phyloP scores from a whole-genome alignment of 441 rosid species.

The Rhodomyrtus psidioides region DNA sequence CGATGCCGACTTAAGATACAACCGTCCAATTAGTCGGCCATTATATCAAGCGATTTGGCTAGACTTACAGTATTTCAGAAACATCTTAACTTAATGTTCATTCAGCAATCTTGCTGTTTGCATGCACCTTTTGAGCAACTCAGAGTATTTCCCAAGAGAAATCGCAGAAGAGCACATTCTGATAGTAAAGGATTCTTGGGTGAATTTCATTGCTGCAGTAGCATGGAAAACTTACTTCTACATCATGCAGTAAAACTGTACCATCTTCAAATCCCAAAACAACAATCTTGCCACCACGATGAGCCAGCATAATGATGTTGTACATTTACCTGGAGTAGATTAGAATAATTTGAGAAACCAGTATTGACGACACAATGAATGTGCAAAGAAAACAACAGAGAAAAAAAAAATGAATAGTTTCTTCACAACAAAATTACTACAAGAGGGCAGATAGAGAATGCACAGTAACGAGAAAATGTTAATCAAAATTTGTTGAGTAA shows the following conservation, averaged over 20 bases:
- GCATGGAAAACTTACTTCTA: slow-evolving; percentile 44
- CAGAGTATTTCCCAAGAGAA: neutral
- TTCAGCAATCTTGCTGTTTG: neutral
- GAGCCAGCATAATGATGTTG: slow-evolving; percentile 75
- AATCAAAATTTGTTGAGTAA: neutral
- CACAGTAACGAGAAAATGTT: neutral
- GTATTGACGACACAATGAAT: neutral
- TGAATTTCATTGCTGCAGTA: neutral
- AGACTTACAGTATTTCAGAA: no score
- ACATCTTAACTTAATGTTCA: no score
- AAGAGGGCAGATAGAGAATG: neutral
- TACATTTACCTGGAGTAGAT: slow-evolving; percentile 41
- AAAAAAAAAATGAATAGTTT: neutral
- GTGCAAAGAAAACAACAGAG: neutral
- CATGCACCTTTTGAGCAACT: neutral
- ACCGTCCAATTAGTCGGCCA: no score
- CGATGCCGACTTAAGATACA: no score
- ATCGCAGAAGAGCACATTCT: neutral
- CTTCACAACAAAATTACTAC: neutral
- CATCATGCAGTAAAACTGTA: slow-evolving; percentile 69
- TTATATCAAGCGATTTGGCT: no score
- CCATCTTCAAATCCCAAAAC: slow-evolving; percentile 90
- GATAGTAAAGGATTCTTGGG: neutral
- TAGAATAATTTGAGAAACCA: neutral
- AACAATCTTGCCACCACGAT: slow-evolving; percentile 81